A percentile compares a stretch with the other conserved stretches of the same genome.
These are phyloP conservation scores for Metarhizium anisopliae DNA, from an alignment of 2,329 filamentous ascomycete genomes.

Conservation along the genomic window DNA sequence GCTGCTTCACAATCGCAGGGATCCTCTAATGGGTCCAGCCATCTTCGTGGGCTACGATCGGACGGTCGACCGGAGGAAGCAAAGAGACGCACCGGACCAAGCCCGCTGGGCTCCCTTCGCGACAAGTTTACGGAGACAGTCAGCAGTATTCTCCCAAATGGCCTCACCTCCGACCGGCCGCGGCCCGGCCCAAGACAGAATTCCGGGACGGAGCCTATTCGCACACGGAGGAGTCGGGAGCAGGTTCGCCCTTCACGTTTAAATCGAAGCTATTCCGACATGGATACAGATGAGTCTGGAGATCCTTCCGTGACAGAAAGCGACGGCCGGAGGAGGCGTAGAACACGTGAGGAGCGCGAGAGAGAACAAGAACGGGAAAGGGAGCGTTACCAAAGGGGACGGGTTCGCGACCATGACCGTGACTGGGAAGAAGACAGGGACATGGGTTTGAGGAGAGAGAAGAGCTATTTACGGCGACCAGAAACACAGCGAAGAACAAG, in stretches of 20 bases:
- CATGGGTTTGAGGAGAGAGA: slow-evolving; percentile 20
- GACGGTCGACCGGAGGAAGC: slow-evolving; percentile 27
- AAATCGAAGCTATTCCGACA: slow-evolving; percentile 32
- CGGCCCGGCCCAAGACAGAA: slow-evolving; percentile 26
- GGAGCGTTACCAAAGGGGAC: slow-evolving; percentile 24
- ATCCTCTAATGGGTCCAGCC: slow-evolving; percentile 13
- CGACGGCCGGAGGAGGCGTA: slow-evolving; percentile 16
- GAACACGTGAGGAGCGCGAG: slow-evolving; percentile 16
- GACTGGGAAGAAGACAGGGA: slow-evolving; percentile 25
- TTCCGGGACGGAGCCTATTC: slow-evolving; percentile 20
- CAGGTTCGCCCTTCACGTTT: slow-evolving; percentile 30
- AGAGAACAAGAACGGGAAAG: slow-evolving; percentile 26
- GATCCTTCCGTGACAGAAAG: slow-evolving; percentile 25
- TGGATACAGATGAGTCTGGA: slow-evolving; percentile 26
- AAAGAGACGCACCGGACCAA: slow-evolving; percentile 25
- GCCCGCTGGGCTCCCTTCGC: slow-evolving; percentile 29
- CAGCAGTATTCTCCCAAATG: slow-evolving; percentile 31
- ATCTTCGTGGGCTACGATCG: slow-evolving; percentile 23
- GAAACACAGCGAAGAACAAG: slow-evolving; percentile 35
- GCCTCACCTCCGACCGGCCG: slow-evolving; percentile 23
- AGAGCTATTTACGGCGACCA: slow-evolving; percentile 28
- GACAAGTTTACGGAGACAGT: slow-evolving; percentile 38
- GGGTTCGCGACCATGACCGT: slow-evolving; percentile 21
- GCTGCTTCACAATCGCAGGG: slow-evolving; percentile 18
- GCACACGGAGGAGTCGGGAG: slow-evolving; percentile 30